Percentiles rank a stretch among this genome's conserved stretches.
These are phyloP conservation scores for Populus trichocarpa DNA, from an alignment of 441 rosid species.

Conservation along the genomic window DNA sequence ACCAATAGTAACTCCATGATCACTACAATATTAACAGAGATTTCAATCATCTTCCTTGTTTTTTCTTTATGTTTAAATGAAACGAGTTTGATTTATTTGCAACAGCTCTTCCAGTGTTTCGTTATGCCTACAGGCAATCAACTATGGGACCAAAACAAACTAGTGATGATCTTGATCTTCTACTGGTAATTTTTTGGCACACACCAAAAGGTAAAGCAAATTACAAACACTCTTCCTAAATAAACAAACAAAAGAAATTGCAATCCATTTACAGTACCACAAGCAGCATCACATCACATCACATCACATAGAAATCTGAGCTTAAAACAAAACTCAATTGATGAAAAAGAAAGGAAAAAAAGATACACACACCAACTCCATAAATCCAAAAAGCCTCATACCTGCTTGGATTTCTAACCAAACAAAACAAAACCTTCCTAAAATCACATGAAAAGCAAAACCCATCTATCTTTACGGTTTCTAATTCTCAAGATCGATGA, in stretches of 20 bases:
- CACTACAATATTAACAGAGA: not conserved
- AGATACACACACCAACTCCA: not conserved
- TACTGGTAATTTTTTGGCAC: not conserved
- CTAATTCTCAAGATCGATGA: not conserved
- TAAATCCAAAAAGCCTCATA: not conserved
- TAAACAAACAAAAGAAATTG: not conserved
- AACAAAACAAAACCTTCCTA: not conserved
- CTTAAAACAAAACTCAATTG: not conserved
- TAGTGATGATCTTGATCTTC: not conserved
- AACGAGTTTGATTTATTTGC: not conserved
- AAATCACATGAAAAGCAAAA: not conserved
- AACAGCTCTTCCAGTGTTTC: not conserved
- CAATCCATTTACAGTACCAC: not conserved
- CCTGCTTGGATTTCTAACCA: not conserved
- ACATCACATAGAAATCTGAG: not conserved
- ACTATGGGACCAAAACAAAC: not conserved
- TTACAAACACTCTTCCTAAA: not conserved
- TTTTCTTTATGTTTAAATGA: not conserved
- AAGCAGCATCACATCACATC: not conserved
- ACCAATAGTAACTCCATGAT: not conserved
- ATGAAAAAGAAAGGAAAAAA: not conserved
- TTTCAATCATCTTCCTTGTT: not conserved
- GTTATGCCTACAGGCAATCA: not conserved
- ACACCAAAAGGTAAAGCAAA: not conserved
- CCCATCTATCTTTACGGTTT: not conserved